Conservation (phyloP, 2,329 filamentous ascomycete genomes). For the Calycina marina region DNA sequence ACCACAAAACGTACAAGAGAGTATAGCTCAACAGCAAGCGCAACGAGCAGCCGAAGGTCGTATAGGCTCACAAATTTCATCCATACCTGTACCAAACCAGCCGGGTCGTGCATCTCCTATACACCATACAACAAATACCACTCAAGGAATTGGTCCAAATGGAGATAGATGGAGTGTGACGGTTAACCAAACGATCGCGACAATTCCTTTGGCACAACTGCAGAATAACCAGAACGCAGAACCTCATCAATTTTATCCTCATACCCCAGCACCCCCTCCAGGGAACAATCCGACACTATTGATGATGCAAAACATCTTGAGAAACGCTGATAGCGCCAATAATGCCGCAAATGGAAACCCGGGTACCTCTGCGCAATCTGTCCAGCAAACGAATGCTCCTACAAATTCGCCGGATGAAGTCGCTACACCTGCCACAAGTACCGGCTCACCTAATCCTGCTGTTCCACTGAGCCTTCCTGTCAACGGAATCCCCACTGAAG, state of each 20-base stretch:
- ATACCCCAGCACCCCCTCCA: background rate
- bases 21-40: conserved; percentile 18
- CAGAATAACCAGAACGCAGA: conserved; percentile 16
- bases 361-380: conserved; percentile 1
- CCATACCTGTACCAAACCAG: conserved; percentile 7
- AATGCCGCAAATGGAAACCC: conserved; percentile 11
- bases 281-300: no score
- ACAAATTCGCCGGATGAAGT: conserved; percentile 5
- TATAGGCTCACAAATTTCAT: conserved; percentile 12
- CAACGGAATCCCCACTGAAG: background rate
- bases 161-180: conserved; percentile 38
- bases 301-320: no score
- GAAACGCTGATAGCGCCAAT: conserved; percentile 10
- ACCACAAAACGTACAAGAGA: conserved; percentile 7
- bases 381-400: background rate
- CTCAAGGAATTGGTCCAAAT: conserved; percentile 34
- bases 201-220: conserved; percentile 10
- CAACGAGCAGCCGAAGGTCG: conserved; percentile 13
- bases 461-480: conserved; percentile 2
- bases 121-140: conserved; percentile 29
- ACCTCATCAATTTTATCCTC: conserved; percentile 15
- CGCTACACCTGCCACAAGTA: conserved; percentile 7
- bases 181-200: conserved; percentile 29
- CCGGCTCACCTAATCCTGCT: conserved; percentile 7
- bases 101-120: conserved; percentile 17